These are phyloP conservation scores for Verticillium nubilum DNA, from an alignment of 2,329 filamentous ascomycete species.

Conservation along the genomic window DNA sequence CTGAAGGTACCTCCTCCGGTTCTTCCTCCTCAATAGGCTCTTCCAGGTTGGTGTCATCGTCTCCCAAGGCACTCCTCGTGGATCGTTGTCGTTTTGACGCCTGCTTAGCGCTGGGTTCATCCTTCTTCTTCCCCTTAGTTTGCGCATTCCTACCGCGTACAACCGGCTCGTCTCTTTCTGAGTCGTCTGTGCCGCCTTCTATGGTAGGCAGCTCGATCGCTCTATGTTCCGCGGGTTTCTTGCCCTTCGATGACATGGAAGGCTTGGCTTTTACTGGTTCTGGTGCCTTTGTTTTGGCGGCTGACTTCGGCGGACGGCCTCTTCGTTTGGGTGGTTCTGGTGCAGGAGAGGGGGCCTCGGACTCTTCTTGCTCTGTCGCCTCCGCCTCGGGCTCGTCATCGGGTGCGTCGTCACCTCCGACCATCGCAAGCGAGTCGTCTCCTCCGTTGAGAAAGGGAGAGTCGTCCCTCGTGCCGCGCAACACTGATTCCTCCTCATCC, in stretches of 20 bases:
- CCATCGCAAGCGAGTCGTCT: slow-evolving; percentile 38
- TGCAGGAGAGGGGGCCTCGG: background rate
- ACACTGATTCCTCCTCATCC: slow-evolving; percentile 15
- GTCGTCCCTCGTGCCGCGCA: slow-evolving; percentile 11
- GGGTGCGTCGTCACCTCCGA: slow-evolving; percentile 21
- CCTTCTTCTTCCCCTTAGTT: background rate
- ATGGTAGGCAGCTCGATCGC: background rate
- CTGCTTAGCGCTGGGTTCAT: background rate
- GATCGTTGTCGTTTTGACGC: slow-evolving; percentile 12
- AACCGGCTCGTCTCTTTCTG: slow-evolving; percentile 8
- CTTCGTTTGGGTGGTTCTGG: background rate
- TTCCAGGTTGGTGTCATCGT: background rate
- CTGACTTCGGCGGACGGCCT: background rate
- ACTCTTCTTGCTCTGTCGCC: slow-evolving; percentile 10
- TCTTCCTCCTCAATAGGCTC: slow-evolving; percentile 5
- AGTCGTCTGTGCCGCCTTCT: slow-evolving; percentile 1
- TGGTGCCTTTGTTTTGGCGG: background rate
- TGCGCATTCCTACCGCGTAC: slow-evolving; percentile 13
- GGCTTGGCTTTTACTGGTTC: background rate
- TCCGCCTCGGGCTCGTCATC: slow-evolving; percentile 22
- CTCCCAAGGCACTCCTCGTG: slow-evolving; percentile 3
- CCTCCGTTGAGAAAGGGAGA: slow-evolving; percentile 20
- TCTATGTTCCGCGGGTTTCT: background rate
- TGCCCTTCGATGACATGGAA: background rate
- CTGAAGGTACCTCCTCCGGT: slow-evolving; percentile 6